Percentiles rank a stretch among this genome's conserved stretches.
Evolutionary conservation across 2,329 filamentous ascomycete genomes (phyloP).

Genomic region (Ramularia endophylla): DNA sequence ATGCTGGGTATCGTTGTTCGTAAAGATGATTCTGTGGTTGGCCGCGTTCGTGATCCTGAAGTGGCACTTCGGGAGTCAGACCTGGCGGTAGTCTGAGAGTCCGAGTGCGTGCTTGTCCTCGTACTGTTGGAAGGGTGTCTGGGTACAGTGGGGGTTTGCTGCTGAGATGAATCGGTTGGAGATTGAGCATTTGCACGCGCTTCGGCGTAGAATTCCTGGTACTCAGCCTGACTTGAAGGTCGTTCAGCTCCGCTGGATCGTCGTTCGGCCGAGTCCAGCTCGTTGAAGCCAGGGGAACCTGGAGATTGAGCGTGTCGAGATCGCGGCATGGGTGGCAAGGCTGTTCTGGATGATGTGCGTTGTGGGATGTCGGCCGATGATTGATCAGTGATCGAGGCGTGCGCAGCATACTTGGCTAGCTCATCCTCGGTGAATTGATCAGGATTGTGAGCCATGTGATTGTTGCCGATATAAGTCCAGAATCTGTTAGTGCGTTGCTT

Average conservation of each 20-base stretch:
- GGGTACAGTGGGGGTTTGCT: constrained; percentile 1
- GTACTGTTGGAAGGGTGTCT: background rate
- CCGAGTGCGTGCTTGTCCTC: background rate
- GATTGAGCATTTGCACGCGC: too few species aligned
- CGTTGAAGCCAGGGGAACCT: constrained; percentile 7
- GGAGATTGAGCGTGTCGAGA: constrained; percentile 14
- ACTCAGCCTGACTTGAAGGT: too few species aligned
- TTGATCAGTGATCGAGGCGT: background rate
- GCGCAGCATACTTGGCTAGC: constrained; percentile 23
- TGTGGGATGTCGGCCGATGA: background rate
- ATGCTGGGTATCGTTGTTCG: constrained; percentile 17
- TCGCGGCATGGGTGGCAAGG: constrained; percentile 5
- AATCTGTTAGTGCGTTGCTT: constrained; percentile 28
- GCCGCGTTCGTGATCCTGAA: constrained; percentile 3
- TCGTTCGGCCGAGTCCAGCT: constrained; percentile 13
- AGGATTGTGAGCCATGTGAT: constrained; percentile 30
- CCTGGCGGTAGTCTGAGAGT: background rate
- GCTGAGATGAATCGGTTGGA: background rate
- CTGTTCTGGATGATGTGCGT: constrained; percentile 1
- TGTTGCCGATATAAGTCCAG: constrained; percentile 33
- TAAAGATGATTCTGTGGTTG: constrained; percentile 7
- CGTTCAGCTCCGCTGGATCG: constrained; percentile 6
- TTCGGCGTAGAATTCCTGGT: too few species aligned
- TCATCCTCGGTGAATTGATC: constrained; percentile 28
- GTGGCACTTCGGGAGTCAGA: too few species aligned